Evolutionary conservation across 805 yeast genomes (phyloP).

Genomic region (Ogataea ramenticola): DNA sequence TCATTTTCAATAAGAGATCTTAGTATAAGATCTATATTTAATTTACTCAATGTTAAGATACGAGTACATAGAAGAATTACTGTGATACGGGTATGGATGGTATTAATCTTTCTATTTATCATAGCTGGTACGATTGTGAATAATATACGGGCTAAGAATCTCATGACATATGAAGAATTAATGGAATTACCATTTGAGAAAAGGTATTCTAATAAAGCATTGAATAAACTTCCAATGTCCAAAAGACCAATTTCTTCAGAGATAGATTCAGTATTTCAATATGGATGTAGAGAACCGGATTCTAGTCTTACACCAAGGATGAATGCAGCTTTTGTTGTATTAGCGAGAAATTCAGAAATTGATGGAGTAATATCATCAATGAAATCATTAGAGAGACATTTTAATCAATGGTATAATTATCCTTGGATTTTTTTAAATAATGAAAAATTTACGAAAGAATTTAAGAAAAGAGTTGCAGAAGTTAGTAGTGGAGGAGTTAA

Average conservation of each 20-base stretch:
- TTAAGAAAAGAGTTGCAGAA: slow-evolving; percentile 42
- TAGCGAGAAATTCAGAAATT: slow-evolving; percentile 76
- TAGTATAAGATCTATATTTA: background rate
- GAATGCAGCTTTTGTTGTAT: slow-evolving; percentile 78
- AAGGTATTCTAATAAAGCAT: slow-evolving; percentile 7
- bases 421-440: slow-evolving; percentile 91
- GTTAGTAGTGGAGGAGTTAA: slow-evolving; percentile 56
- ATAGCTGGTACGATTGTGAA: background rate
- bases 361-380: slow-evolving; percentile 72
- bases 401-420: slow-evolving; percentile 89
- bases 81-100: slow-evolving; percentile 10
- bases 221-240: slow-evolving; percentile 19
- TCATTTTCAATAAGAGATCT: background rate
- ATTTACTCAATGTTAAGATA: slow-evolving; percentile 9
- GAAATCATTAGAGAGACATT: slow-evolving; percentile 73
- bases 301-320: slow-evolving; percentile 34
- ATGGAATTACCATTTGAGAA: slow-evolving; percentile 11
- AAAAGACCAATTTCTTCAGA: slow-evolving; percentile 16
- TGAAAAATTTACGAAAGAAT: slow-evolving; percentile 61
- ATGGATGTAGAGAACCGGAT: slow-evolving; percentile 26
- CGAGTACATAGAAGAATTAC: slow-evolving; percentile 7
- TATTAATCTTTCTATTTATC: slow-evolving; percentile 2
- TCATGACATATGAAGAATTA: slow-evolving; percentile 5
- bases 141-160: background rate
- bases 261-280: slow-evolving; percentile 23